Base-by-base conservation (phyloP, 192 early-diverging fungal genomes). In the Linnemannia hyalina region DNA sequence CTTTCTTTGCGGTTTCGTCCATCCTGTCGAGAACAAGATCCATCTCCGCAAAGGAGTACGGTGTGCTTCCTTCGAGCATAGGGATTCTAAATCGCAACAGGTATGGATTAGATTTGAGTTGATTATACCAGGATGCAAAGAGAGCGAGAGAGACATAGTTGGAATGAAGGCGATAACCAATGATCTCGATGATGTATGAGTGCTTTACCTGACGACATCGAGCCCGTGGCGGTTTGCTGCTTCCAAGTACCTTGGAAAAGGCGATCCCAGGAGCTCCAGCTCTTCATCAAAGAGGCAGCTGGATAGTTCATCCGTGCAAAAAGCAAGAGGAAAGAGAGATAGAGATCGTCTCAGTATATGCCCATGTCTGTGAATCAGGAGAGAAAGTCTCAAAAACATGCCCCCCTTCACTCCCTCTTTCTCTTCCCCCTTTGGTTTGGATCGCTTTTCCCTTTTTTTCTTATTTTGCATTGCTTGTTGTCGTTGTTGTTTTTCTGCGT, bases 201-300 rank as follows among this genome's bases (percentile, higher is more conserved):
- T 49, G 18, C 32, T n/a, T 52, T 80, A 88, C 73, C 93, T 88
- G 40, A 95, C 57, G 18, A 96, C 88, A 54, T 93, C 88, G 11
- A 96, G 77, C n/a, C 89, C 88, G 65, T 92, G 80, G 29, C 80
- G 80, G 49, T 77, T 81, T 6, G 95, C 94, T 44, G 88, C 82
- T 46, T 81, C 85, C 13, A 87, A 35, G 73, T 96, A 96, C 65
- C 91, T 88, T 9, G 87, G 75, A 88, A 93, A 93, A 5, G 94
- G 89, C 0, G 93, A 94, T 32, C 95, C 94, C 11, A 96, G 89
- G 41, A 89, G 94, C 41, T 88, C 88, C 4, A 96, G 78, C 85
- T 96, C 95, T 1, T 81, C 83, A 79, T 95, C 93, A 74, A 92
- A 89, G 6, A 96, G 76, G 71, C 94, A 95, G 74, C 94, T 94